Conservation (phyloP, 768 basidiomycete genomes). For the Lenzites betulinus region DNA sequence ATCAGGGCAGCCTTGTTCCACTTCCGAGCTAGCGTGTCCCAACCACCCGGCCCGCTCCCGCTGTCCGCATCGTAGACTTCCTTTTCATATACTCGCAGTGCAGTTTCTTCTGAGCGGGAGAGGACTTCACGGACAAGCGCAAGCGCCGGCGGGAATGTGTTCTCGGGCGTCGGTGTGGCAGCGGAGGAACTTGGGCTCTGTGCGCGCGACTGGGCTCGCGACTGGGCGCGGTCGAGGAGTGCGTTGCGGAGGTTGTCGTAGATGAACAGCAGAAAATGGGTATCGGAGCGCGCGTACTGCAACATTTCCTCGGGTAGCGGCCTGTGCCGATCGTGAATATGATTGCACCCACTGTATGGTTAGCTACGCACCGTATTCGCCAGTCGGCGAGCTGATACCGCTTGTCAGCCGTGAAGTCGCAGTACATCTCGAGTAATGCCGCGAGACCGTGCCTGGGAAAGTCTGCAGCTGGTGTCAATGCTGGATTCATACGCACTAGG, state of each 20-base stretch:
- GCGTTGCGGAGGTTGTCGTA: slow-evolving; percentile 90
- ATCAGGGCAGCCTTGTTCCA: slow-evolving; percentile 72
- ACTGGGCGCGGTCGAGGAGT: slow-evolving; percentile 70
- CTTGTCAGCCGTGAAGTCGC: slow-evolving; percentile 90
- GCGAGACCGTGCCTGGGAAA: slow-evolving; percentile 86
- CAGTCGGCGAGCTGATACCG: slow-evolving; percentile 97
- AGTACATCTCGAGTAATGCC: slow-evolving; percentile 83
- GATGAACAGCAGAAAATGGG: slow-evolving; percentile 91
- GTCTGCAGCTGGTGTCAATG: slow-evolving; percentile 43
- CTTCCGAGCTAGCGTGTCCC: slow-evolving; percentile 76
- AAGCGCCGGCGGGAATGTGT: slow-evolving; percentile 30
- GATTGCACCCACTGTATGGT: background rate
- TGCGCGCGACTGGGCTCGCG: slow-evolving; percentile 42
- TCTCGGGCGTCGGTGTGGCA: slow-evolving; percentile 24
- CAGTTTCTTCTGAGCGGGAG: slow-evolving; percentile 73
- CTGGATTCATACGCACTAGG: background rate
- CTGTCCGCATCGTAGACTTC: slow-evolving; percentile 68
- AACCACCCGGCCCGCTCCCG: slow-evolving; percentile 71
- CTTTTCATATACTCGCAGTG: slow-evolving; percentile 67
- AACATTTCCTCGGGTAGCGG: slow-evolving; percentile 90
- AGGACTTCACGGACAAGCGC: slow-evolving; percentile 63
- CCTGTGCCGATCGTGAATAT: slow-evolving; percentile 32
- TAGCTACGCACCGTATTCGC: slow-evolving; percentile 72
- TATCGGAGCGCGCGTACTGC: slow-evolving; percentile 92
- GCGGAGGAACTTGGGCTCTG: slow-evolving; percentile 37